Evolutionary conservation across 345 rosid genomes (phyloP).

Genomic region (Syzygium aqueum): DNA sequence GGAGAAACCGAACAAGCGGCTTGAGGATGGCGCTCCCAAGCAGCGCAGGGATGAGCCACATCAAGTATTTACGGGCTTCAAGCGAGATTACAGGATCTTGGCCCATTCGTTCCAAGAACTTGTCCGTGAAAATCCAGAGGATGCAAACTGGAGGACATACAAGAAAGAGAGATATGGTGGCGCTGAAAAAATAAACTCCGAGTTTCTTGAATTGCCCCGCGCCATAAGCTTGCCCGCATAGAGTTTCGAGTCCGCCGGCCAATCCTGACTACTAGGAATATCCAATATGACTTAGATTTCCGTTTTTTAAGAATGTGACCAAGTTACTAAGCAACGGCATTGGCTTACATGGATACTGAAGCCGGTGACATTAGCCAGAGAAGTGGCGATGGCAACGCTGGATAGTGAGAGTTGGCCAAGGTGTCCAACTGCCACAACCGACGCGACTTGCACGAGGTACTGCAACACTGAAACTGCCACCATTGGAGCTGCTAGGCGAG

Average conservation of each 20-base stretch:
- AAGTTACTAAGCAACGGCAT: background rate
- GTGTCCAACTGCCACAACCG: slow-evolving; percentile 11
- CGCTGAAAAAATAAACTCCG: slow-evolving; percentile 8
- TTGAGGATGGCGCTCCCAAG: slow-evolving; percentile 12
- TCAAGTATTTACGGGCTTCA: slow-evolving; percentile 11
- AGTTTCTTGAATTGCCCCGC: slow-evolving; percentile 17
- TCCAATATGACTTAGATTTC: background rate
- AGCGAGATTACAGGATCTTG: slow-evolving; percentile 17
- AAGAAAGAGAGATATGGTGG: background rate
- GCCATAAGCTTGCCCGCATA: slow-evolving; percentile 26
- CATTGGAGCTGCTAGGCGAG: slow-evolving; percentile 10
- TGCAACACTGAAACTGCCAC: slow-evolving; percentile 10
- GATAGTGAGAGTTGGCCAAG: slow-evolving; percentile 12
- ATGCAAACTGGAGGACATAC: slow-evolving; percentile 9
- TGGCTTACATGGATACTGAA: slow-evolving; percentile 13
- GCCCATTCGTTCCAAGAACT: slow-evolving; percentile 8
- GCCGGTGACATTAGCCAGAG: slow-evolving; percentile 14
- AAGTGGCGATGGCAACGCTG: slow-evolving; percentile 13
- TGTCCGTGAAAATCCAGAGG: slow-evolving; percentile 19
- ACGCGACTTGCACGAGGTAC: slow-evolving; percentile 12
- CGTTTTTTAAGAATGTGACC: background rate
- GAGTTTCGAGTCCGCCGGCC: slow-evolving; percentile 20
- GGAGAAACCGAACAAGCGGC: slow-evolving; percentile 16
- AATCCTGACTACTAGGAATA: slow-evolving; percentile 7
- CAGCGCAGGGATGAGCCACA: slow-evolving; percentile 20